Base-by-base conservation (phyloP, 2,329 filamentous ascomycete species). In the Neonectria magnoliae region DNA sequence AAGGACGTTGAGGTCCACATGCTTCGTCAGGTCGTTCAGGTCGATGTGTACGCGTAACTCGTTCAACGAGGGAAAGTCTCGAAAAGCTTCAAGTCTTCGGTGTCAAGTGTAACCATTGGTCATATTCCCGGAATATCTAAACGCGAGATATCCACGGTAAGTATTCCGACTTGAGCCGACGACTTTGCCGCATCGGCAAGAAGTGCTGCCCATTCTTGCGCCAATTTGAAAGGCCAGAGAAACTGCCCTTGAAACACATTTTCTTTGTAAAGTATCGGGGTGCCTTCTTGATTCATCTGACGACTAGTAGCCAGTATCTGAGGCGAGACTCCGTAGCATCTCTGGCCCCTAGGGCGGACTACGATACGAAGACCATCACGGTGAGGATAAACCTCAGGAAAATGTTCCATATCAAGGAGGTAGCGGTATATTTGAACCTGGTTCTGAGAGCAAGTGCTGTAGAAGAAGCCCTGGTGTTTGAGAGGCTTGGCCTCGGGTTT, bases 371-470 rank as follows among this genome's bases (percentile, higher is more conserved):
- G 59, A 3, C 20, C 33, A 5, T 42, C 27, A 1, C 48, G 16
- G 6, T 22, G 10, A 8, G 56, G 9, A 4, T 53, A 41, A 3
- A 70, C 6, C 7, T 59, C 42, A 5, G 57, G 47, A 5, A 7
- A 4, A 3, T 3, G 7, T 9, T 20, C 6, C 8, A 56, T 66
- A 18, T 50, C 5, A n/a, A 69, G 68, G 0, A 69, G 68, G 0
- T 54, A 13, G 9, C 44, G 55, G 16, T 68, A 70, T 13, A 70
- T 61, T 11, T n/a, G 18, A 9, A 70, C 10, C 68, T 53, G 5
- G 66, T 50, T 4, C 70, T 68, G 1, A 20, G 16, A 5, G 68
- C 65, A 0, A 70, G 20, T 2, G 20, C 2, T 14, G 68, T 9
- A 8, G 70, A 4, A 9, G 16, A 45, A 3, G 22, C 7, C 27